Percentiles rank a stretch among this genome's conserved stretches.
These are phyloP conservation scores for Wallacemonas sp. DNA, from an alignment of 208 protist genomes.

Conservation along the genomic window DNA sequence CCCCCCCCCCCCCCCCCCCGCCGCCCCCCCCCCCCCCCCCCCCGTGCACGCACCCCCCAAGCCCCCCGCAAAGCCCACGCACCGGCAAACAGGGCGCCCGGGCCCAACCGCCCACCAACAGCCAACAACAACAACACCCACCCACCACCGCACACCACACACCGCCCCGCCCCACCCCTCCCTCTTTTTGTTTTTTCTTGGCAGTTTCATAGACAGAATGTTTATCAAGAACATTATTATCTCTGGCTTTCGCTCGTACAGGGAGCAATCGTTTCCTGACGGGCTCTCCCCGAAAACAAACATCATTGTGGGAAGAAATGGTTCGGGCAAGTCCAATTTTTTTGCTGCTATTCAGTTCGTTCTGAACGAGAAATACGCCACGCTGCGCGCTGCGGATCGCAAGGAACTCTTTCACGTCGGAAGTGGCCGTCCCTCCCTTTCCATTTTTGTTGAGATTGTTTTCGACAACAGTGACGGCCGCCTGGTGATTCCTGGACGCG, in stretches of 20 bases:
- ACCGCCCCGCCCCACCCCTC: not conserved
- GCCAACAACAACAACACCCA: not conserved
- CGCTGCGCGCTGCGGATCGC: slow-evolving; percentile 88
- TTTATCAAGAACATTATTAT: slow-evolving; percentile 94
- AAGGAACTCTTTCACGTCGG: slow-evolving; percentile 96
- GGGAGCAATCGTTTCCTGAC: slow-evolving; percentile 85
- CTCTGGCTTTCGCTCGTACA: slow-evolving; percentile 91
- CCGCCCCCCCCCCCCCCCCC: too few relatives aligned
- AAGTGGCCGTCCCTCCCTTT: slow-evolving; percentile 82
- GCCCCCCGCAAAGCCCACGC: not conserved
- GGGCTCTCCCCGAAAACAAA: slow-evolving; percentile 82
- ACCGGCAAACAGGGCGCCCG: not conserved
- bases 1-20: too few relatives aligned
- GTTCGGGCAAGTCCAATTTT: slow-evolving; percentile 98
- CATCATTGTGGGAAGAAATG: slow-evolving; percentile 96
- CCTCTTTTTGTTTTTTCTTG: not conserved
- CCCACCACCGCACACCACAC: not conserved
- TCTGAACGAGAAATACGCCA: slow-evolving; percentile 92
- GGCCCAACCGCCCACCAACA: not conserved
- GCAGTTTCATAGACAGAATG: slow-evolving; percentile 52
- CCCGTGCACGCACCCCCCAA: not conserved
- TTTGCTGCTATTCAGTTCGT: slow-evolving; percentile 98
- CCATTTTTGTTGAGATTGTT: slow-evolving; percentile 97
- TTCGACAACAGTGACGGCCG: slow-evolving; percentile 98
- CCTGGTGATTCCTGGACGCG: slow-evolving; percentile 89